phyloP scores from a whole-genome alignment of 805 yeast species.

The Myxozyma sirexii region DNA sequence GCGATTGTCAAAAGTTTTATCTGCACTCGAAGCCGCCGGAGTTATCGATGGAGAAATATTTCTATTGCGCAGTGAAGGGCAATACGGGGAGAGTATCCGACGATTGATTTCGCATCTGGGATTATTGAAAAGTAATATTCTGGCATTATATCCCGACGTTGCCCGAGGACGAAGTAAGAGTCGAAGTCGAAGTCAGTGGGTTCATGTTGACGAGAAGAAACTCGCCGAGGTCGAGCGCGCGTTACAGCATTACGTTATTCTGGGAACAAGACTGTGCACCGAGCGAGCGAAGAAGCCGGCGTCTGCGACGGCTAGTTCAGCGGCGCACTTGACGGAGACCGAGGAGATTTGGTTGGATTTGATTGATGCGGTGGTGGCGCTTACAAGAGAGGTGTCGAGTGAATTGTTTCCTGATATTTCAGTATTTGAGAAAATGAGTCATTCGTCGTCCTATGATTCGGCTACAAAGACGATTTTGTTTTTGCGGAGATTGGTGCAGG shows the following conservation, averaged over 20 bases:
- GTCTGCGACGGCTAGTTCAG: neutral
- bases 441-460: conserved; percentile 28
- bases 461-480: conserved; percentile 33
- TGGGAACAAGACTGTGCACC: conserved; percentile 31
- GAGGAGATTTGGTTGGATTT: conserved; percentile 31
- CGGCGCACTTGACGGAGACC: conserved; percentile 19
- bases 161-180: conserved; percentile 23
- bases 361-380: conserved; percentile 31
- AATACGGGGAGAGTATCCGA: conserved; percentile 30
- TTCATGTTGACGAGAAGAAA: conserved; percentile 30
- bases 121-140: conserved; percentile 11
- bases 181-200: conserved; percentile 24
- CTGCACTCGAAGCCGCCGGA: conserved; percentile 31
- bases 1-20: conserved; percentile 27
- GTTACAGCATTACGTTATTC: conserved; percentile 31
- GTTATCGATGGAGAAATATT: conserved; percentile 34
- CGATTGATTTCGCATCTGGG: conserved; percentile 24
- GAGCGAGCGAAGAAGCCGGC: conserved; percentile 24
- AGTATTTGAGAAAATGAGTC: conserved; percentile 28
- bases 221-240: conserved; percentile 23
- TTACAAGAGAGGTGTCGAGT: conserved; percentile 30
- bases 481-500: conserved; percentile 33
- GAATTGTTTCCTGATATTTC: conserved; percentile 30
- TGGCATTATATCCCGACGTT: conserved; percentile 27
- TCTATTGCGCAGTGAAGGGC: conserved; percentile 31